phyloP scores from a whole-genome alignment of 1,284 basidiomycete species.

The Leucoagaricus sp. region DNA sequence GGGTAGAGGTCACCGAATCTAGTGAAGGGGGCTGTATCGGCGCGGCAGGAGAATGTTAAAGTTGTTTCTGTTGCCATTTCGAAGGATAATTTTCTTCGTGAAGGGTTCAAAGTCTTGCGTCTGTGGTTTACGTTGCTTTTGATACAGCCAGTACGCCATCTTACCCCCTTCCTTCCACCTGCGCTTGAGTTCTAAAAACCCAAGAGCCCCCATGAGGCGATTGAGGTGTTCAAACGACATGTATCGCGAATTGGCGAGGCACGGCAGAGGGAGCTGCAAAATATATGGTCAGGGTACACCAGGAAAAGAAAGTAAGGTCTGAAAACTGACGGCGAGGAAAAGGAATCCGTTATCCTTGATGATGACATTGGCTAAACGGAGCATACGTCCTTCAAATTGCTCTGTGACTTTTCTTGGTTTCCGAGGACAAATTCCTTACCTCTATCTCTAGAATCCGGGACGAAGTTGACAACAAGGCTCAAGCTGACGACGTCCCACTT shows the following conservation, averaged over 20 bases:
- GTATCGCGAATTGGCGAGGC: conserved; percentile 83
- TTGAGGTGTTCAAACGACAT: conserved; percentile 60
- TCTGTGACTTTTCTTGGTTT: neutral
- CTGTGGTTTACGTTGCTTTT: conserved; percentile 34
- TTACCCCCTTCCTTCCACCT: conserved; percentile 69
- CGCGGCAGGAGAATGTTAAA: conserved; percentile 57
- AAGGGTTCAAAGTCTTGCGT: conserved; percentile 32
- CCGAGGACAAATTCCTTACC: conserved; percentile 44
- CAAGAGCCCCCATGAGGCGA: conserved; percentile 60
- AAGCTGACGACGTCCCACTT: conserved; percentile 81
- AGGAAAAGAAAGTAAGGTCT: neutral
- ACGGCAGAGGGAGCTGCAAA: conserved; percentile 74
- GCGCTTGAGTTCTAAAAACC: conserved; percentile 61
- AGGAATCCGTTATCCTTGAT: conserved; percentile 58
- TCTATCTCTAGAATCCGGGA: conserved; percentile 73
- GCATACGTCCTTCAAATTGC: conserved; percentile 65
- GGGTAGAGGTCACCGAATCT: no score
- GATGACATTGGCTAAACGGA: conserved; percentile 63
- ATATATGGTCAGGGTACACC: conserved; percentile 5
- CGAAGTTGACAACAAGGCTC: conserved; percentile 87
- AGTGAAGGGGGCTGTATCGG: neutral
- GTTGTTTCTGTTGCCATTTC: conserved; percentile 77
- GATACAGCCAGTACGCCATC: conserved; percentile 78
- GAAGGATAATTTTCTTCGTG: conserved; percentile 58
- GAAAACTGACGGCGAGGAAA: conserved; percentile 70